A percentile compares a stretch with the other conserved stretches of the same genome.
Evolutionary conservation across 805 yeast species (phyloP).

Genomic region (Teunomyces gatunensis): DNA sequence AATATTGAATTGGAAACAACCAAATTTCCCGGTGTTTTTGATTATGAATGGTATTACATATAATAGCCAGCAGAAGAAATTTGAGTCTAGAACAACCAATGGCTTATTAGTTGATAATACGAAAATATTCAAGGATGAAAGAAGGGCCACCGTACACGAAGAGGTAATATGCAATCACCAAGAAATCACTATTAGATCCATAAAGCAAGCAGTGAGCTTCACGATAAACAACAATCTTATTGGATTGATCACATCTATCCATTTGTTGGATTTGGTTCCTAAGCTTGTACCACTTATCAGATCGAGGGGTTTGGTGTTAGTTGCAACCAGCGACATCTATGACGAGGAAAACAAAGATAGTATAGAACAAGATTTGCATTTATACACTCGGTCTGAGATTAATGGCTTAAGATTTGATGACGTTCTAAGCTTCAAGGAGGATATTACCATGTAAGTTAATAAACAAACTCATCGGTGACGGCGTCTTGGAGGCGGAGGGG

Average conservation of each 20-base stretch:
- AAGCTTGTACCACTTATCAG: slow-evolving; percentile 71
- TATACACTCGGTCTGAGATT: slow-evolving; percentile 44
- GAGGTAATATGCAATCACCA: slow-evolving; percentile 26
- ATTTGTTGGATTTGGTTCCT: slow-evolving; percentile 70
- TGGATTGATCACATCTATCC: slow-evolving; percentile 77
- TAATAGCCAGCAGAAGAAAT: slow-evolving; percentile 21
- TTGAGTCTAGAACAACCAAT: slow-evolving; percentile 41
- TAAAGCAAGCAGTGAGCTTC: slow-evolving; percentile 79
- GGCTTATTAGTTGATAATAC: slow-evolving; percentile 34
- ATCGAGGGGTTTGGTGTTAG: slow-evolving; percentile 76
- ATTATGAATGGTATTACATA: slow-evolving; percentile 65
- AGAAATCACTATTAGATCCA: slow-evolving; percentile 54
- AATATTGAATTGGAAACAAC: slow-evolving; percentile 96
- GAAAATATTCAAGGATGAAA: slow-evolving; percentile 2
- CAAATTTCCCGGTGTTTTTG: slow-evolving; percentile 92
- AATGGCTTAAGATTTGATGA: slow-evolving; percentile 69
- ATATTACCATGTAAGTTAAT: slow-evolving; percentile 24
- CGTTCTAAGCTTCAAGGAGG: slow-evolving; percentile 66
- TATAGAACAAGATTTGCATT: slow-evolving; percentile 31
- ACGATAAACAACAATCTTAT: slow-evolving; percentile 80
- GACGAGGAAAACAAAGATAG: slow-evolving; percentile 24
- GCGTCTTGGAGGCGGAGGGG: slow-evolving; percentile 38
- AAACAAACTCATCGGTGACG: slow-evolving; percentile 11
- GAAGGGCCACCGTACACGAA: neutral
- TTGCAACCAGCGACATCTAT: slow-evolving; percentile 54